Percentiles rank a stretch among this genome's conserved stretches.
Evolutionary conservation across 2,329 filamentous ascomycete genomes (phyloP).

Genomic region (Metarhizium anisopliae): DNA sequence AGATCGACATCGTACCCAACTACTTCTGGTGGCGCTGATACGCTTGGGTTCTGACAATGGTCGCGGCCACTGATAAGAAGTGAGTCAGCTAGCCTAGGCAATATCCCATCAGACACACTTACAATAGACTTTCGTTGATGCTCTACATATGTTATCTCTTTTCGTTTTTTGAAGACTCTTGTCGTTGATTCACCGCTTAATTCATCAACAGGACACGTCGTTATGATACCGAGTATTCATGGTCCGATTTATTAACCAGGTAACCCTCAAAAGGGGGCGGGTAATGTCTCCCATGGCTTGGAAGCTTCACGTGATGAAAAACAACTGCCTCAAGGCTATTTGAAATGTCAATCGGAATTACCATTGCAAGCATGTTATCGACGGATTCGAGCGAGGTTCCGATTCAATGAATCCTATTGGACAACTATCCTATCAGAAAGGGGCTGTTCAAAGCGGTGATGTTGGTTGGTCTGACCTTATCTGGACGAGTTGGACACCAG

Average conservation of each 20-base stretch:
- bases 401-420: neutral
- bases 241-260: no score
- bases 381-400: neutral
- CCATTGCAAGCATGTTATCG: neutral
- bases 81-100: neutral
- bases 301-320: no score
- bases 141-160: no score
- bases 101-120: constrained; percentile 1
- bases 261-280: no score
- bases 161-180: no score
- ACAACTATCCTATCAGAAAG: neutral
- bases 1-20: neutral
- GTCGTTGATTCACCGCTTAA: no score
- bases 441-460: neutral
- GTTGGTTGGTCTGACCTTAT: constrained; percentile 3
- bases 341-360: no score
- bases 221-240: no score
- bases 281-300: no score
- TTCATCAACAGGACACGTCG: no score
- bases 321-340: no score
- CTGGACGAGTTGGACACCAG: neutral
- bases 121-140: no score
- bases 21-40: neutral
- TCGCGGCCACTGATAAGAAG: neutral
- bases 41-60: neutral